Evolutionary conservation across 768 basidiomycete genomes (phyloP).

Genomic region (Phaffia australis): DNA sequence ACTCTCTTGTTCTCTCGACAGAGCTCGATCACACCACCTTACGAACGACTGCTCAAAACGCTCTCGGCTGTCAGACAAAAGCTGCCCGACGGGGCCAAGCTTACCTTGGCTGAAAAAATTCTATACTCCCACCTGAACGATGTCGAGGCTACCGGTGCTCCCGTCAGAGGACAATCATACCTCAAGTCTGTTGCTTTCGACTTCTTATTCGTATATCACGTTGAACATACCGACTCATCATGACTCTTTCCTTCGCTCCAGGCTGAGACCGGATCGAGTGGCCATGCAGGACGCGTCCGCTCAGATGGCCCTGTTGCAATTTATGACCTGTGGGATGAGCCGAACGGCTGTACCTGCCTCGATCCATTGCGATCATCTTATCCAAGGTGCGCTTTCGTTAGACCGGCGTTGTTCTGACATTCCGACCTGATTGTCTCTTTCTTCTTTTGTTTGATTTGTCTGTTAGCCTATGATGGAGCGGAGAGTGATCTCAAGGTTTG

Average conservation of each 20-base stretch:
- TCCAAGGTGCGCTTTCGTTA: constrained; percentile 48
- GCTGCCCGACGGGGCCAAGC: constrained; percentile 54
- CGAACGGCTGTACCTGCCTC: constrained; percentile 59
- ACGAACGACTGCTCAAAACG: constrained; percentile 56
- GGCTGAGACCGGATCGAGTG: constrained; percentile 74
- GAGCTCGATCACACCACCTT: constrained; percentile 73
- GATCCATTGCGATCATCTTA: constrained; percentile 97
- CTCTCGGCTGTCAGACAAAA: constrained; percentile 58
- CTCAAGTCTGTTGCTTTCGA: constrained; percentile 46
- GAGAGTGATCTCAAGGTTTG: constrained; percentile 67
- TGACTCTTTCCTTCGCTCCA: background rate
- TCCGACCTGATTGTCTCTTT: background rate
- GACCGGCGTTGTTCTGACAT: too few species aligned
- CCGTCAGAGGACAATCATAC: constrained; percentile 70
- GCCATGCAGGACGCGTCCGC: constrained; percentile 71
- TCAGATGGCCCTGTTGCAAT: constrained; percentile 65
- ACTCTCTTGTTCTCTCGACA: background rate
- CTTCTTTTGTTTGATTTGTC: too few species aligned
- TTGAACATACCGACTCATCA: too few species aligned
- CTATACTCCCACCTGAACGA: constrained; percentile 83
- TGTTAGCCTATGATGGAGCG: constrained; percentile 60
- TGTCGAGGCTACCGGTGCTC: constrained; percentile 52
- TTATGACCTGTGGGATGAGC: constrained; percentile 88
- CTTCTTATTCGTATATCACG: background rate
- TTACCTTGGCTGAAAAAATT: constrained; percentile 96